Evolutionary conservation across 2,329 filamentous ascomycete species (phyloP).

Genomic region (Pseudohalonectria lignicola): DNA sequence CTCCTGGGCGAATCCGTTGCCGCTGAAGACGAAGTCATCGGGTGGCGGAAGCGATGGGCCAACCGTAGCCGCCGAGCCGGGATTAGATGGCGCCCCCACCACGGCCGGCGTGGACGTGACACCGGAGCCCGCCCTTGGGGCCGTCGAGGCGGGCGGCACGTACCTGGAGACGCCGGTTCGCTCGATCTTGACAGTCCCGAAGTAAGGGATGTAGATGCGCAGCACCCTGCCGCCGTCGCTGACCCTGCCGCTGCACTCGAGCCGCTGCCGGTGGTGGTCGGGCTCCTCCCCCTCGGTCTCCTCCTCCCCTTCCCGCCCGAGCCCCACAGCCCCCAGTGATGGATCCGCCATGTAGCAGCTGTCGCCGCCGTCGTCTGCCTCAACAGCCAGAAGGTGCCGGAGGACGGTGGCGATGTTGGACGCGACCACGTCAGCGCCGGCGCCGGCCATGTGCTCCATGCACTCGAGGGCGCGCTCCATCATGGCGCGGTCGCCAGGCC

Average conservation of each 20-base stretch:
- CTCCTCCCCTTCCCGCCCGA: no score
- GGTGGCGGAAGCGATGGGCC: no score
- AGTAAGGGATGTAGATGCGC: conserved; percentile 28
- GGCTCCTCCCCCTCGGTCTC: conserved; percentile 13
- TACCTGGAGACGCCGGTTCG: no score
- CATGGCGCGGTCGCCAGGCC: conserved; percentile 27
- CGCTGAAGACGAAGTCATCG: no score
- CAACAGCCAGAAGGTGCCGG: conserved; percentile 23
- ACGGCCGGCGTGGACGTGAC: neutral
- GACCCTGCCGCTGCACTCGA: conserved; percentile 7
- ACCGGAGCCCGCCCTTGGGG: neutral
- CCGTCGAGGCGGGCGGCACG: no score
- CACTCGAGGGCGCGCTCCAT: conserved; percentile 23
- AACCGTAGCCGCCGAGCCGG: no score
- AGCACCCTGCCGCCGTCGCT: conserved; percentile 8
- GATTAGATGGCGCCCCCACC: neutral
- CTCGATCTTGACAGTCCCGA: conserved; percentile 28
- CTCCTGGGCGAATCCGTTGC: no score
- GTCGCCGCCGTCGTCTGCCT: conserved; percentile 20
- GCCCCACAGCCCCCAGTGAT: conserved; percentile 8
- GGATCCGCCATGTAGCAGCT: conserved; percentile 13
- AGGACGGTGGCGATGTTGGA: conserved; percentile 20
- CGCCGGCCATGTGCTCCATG: no score
- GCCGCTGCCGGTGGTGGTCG: no score
- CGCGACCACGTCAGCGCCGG: conserved; percentile 15